A percentile compares a stretch with the other conserved stretches of the same genome.
Evolutionary conservation across 2,329 filamentous ascomycete genomes (phyloP).

Genomic region (Coniochaeta sp.): DNA sequence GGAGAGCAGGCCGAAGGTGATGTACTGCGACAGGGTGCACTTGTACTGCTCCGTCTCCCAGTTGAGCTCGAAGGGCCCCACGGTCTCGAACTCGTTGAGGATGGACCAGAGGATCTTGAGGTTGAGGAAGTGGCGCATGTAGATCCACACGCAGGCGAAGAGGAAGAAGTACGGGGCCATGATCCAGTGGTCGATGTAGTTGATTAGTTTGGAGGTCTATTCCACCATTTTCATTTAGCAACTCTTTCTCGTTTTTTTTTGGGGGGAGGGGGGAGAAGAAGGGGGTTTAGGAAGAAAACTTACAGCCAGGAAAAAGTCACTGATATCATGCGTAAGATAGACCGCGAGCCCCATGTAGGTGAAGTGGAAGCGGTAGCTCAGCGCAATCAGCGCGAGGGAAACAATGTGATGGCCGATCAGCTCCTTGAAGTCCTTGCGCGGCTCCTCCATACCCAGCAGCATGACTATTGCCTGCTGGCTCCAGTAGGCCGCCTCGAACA

Average conservation of each 20-base stretch:
- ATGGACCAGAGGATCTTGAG: constrained; percentile 68
- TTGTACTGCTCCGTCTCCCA: constrained; percentile 75
- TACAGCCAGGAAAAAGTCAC: constrained; percentile 91
- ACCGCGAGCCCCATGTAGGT: constrained; percentile 90
- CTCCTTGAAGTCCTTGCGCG: constrained; percentile 90
- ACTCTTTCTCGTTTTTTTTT: constrained; percentile 9
- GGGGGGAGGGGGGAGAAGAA: neutral
- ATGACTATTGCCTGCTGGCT: constrained; percentile 88
- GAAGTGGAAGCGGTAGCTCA: constrained; percentile 95
- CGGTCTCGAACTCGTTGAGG: constrained; percentile 65
- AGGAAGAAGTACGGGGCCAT: constrained; percentile 78
- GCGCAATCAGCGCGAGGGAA: constrained; percentile 71
- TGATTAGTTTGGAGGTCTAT: constrained; percentile 82
- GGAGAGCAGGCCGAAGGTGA: constrained; percentile 57
- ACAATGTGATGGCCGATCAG: constrained; percentile 88
- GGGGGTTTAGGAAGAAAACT: constrained; percentile 12
- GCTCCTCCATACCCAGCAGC: constrained; percentile 82
- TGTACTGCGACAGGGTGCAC: constrained; percentile 60
- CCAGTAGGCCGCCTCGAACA: constrained; percentile 94
- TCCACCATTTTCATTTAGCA: neutral
- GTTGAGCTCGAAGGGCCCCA: constrained; percentile 68
- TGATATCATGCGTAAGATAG: constrained; percentile 91
- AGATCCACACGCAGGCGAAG: constrained; percentile 81
- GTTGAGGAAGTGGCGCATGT: constrained; percentile 82
- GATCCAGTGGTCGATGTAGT: constrained; percentile 75